These are phyloP conservation scores for Pseudogymnoascus sp. DNA, from an alignment of 2,329 filamentous ascomycete genomes.

Conservation along the genomic window DNA sequence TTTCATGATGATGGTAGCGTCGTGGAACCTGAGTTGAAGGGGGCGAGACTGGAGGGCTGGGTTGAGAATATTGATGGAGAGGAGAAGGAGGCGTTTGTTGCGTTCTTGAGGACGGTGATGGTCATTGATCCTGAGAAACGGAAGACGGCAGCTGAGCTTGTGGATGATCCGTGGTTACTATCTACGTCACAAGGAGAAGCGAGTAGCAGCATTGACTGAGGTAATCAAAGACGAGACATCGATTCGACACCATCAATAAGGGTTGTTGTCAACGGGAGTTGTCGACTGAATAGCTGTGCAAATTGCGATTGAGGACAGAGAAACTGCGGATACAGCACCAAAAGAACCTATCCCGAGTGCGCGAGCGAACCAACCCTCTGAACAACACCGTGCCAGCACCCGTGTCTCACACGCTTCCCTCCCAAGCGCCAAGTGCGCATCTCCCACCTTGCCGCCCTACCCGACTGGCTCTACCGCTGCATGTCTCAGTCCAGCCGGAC, in stretches of 20 bases:
- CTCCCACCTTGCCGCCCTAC: background rate
- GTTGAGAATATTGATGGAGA: background rate
- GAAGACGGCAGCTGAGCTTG: background rate
- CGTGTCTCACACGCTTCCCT: background rate
- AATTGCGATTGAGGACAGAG: background rate
- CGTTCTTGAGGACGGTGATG: conserved; percentile 10
- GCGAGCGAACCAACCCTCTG: background rate
- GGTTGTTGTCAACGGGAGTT: too few relatives aligned
- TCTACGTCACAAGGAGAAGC: background rate
- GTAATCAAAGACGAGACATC: too few relatives aligned
- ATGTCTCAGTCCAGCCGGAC: background rate
- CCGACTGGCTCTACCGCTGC: background rate
- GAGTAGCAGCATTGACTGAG: background rate
- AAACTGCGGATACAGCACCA: background rate
- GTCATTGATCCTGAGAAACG: conserved; percentile 12
- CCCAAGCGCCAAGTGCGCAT: background rate
- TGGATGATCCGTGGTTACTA: background rate
- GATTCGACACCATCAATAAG: too few relatives aligned
- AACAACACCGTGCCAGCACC: background rate
- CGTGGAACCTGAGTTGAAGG: background rate
- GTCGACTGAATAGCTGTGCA: too few relatives aligned
- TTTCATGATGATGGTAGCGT: conserved; percentile 12
- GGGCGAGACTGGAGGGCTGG: background rate
- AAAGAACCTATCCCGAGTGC: background rate
- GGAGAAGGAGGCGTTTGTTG: conserved; percentile 9